Evolutionary conservation across 768 basidiomycete genomes (phyloP).

Genomic region (Psilocybe subaeruginosa): DNA sequence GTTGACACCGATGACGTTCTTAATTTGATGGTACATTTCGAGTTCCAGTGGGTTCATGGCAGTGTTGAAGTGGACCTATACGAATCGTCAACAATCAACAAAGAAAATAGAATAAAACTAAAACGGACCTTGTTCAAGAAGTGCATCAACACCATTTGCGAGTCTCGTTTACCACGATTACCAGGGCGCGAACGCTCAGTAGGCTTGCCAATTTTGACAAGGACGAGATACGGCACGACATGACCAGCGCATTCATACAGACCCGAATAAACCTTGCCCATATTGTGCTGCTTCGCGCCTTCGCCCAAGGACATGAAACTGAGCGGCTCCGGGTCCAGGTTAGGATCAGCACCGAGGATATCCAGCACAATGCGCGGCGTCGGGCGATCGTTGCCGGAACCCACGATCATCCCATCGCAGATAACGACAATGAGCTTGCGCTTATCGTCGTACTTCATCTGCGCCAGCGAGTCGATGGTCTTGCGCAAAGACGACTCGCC

Average conservation of each 20-base stretch:
- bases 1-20: constrained; percentile 99
- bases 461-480: constrained; percentile 93
- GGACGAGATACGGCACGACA: constrained; percentile 91
- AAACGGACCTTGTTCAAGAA: constrained; percentile 90
- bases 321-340: constrained; percentile 91
- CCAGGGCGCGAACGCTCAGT: constrained; percentile 92
- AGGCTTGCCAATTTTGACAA: constrained; percentile 95
- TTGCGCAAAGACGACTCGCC: constrained; percentile 82
- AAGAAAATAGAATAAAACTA: not conserved
- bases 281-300: constrained; percentile 95
- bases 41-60: constrained; percentile 97
- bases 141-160: constrained; percentile 95
- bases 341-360: constrained; percentile 93
- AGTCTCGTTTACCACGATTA: constrained; percentile 98
- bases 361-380: constrained; percentile 97
- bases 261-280: constrained; percentile 97
- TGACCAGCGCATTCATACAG: constrained; percentile 93
- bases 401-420: constrained; percentile 98
- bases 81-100: not conserved
- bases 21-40: constrained; percentile 99
- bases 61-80: constrained; percentile 91
- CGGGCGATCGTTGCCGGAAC: constrained; percentile 93
- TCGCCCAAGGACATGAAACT: constrained; percentile 94
- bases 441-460: constrained; percentile 97
- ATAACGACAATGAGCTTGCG: constrained; percentile 91